phyloP scores from a whole-genome alignment of 164 flowering plant genomes.

The Magnolia officinalis region DNA sequence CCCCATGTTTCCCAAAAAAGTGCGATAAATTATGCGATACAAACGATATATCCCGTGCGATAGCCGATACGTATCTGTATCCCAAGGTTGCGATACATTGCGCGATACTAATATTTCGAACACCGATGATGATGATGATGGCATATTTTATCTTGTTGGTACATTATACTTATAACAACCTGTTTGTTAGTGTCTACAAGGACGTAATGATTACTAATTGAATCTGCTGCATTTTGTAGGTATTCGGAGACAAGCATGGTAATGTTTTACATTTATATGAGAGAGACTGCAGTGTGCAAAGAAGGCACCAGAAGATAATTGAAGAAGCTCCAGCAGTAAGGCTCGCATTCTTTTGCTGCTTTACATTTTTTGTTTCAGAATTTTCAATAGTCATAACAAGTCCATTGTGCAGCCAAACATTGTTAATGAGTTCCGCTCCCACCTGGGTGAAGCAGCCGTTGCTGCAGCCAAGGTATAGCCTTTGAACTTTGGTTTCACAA shows the following conservation, averaged over 20 bases:
- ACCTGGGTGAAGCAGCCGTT: constrained; percentile 93
- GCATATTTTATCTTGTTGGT: no score
- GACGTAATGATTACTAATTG: neutral
- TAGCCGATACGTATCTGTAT: no score
- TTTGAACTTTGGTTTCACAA: neutral
- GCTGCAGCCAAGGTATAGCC: constrained; percentile 90
- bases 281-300: constrained; percentile 98
- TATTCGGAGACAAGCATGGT: constrained; percentile 94
- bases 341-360: constrained; percentile 15
- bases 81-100: no score
- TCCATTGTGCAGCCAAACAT: constrained; percentile 81
- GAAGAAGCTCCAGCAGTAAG: constrained; percentile 99
- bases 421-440: constrained; percentile 57
- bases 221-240: constrained; percentile 28
- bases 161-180: no score
- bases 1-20: no score
- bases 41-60: no score
- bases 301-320: constrained; percentile 98
- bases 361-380: constrained; percentile 14
- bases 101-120: no score
- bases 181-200: no score
- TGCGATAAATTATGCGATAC: no score
- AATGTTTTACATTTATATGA: constrained; percentile 77
- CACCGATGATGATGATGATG: no score
- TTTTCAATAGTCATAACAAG: constrained; percentile 16